Evolutionary conservation across 768 basidiomycete species (phyloP), one percentile per base, ranked within the genome.

Genomic region (Trametes cubensis): DNA sequence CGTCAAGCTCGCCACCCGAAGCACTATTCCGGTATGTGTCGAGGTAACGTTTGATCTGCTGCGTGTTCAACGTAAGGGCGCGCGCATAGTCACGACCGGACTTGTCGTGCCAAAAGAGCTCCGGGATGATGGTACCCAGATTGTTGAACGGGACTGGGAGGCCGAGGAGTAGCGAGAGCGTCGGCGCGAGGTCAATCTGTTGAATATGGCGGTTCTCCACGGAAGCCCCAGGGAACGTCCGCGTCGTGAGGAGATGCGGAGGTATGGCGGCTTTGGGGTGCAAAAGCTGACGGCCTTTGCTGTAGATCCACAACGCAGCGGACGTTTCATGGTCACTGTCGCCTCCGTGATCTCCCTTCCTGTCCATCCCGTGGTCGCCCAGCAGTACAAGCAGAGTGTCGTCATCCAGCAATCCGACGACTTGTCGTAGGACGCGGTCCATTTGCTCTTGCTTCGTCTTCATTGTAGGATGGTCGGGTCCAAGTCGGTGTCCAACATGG

Each of bases 351-450:
- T 99, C 95, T 2, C 97, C 97, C 21, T 89, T 83, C 42, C 83
- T 79, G 69, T 98, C 95, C 97, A 99, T 98, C 0, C 97, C 97
- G 69, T 98, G 97, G 71, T 99, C 96, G 1, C 97, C 97, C 1
- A 98, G 79, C 1, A 99, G 82, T 57, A 99, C 85, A 6, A 99
- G 81, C 0, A 99, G 78, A 0, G 97, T 98, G 52, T 96, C 90
- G n/a, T 90, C 79, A 56, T 97, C 89, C 51, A 97, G 71, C 17
- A 79, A 66, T 0, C 85, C 81, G 6, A 98, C 92, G 4, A 96
- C 87, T 6, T 83, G 80, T 14, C 74, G 72, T 2, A 99, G 76
- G 0, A 97, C 87, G 28, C 80, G 72, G 72, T 98, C 87, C 93
- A 98, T 96, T 72, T 98, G 94, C 60, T 77, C 72, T 20, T 98